Evolutionary conservation across 2,329 filamentous ascomycete species (phyloP).

Genomic region (Colletotrichum endophyticum): DNA sequence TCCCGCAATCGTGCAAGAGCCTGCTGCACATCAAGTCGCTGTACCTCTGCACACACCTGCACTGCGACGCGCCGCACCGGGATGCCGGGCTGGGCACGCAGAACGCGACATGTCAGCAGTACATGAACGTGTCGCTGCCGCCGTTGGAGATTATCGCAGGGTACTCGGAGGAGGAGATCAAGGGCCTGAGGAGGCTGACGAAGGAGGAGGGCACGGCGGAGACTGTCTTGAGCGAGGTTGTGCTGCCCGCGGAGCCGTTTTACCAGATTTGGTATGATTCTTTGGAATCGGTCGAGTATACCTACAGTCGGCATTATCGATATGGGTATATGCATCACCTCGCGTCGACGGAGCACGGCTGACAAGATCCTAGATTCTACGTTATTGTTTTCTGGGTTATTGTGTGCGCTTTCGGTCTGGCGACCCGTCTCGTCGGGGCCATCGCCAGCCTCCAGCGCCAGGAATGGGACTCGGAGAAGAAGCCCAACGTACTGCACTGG

Average conservation of each 20-base stretch:
- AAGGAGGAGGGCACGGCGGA: conserved; percentile 26
- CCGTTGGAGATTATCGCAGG: conserved; percentile 34
- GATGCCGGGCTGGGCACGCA: conserved; percentile 24
- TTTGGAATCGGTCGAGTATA: conserved; percentile 40
- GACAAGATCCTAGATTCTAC: conserved; percentile 26
- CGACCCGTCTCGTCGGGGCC: conserved; percentile 29
- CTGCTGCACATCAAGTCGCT: conserved; percentile 31
- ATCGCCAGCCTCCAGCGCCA: conserved; percentile 7
- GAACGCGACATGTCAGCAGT: conserved; percentile 38
- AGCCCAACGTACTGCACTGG: neutral
- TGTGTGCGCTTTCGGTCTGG: conserved; percentile 40
- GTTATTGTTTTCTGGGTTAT: conserved; percentile 46
- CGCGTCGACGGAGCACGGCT: neutral
- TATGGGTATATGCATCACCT: conserved; percentile 37
- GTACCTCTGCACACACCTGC: conserved; percentile 40
- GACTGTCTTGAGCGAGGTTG: conserved; percentile 29
- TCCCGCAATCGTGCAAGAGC: conserved; percentile 32
- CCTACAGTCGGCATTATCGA: conserved; percentile 34
- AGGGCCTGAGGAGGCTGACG: conserved; percentile 31
- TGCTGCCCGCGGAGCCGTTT: conserved; percentile 37
- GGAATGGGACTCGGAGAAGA: conserved; percentile 9
- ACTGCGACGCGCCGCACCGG: conserved; percentile 34
- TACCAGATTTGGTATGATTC: conserved; percentile 42
- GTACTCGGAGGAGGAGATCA: conserved; percentile 38
- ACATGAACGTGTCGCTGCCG: conserved; percentile 32